Evolutionary conservation across 2,329 filamentous ascomycete species (phyloP).

Genomic region (Grosmannia serpens): DNA sequence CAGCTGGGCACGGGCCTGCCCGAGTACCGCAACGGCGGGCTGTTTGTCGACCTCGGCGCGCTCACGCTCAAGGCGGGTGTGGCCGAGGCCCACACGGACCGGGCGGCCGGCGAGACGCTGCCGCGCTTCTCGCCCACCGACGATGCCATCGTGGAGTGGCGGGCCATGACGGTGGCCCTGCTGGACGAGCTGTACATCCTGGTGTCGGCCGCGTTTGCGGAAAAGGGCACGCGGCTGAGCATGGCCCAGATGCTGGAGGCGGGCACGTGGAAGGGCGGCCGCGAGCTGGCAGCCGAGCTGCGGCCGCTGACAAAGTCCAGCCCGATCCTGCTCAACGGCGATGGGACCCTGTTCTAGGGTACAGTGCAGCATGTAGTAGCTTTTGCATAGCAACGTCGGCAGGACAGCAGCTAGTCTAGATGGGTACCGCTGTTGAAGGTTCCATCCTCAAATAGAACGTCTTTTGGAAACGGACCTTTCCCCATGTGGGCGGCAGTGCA

Average conservation of each 20-base stretch:
- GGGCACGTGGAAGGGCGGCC: conserved; percentile 52
- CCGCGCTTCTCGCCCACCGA: conserved; percentile 39
- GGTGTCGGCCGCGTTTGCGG: conserved; percentile 24
- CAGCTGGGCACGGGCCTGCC: conserved; percentile 79
- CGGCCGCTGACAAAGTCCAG: conserved; percentile 72
- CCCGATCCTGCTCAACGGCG: conserved; percentile 70
- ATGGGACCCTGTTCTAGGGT: conserved; percentile 63
- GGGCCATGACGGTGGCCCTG: conserved; percentile 42
- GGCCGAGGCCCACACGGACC: conserved; percentile 55
- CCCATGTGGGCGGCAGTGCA: too few species aligned
- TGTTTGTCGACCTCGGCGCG: conserved; percentile 76
- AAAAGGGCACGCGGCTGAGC: conserved; percentile 25
- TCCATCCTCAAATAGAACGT: too few species aligned
- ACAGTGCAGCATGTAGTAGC: neutral
- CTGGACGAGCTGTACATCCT: conserved; percentile 36
- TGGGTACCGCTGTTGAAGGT: too few species aligned
- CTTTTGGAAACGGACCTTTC: too few species aligned
- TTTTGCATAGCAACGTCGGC: neutral
- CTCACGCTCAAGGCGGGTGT: conserved; percentile 58
- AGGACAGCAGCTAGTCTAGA: too few species aligned
- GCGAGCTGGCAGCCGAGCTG: conserved; percentile 69
- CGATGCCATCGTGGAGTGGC: conserved; percentile 48
- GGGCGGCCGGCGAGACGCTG: conserved; percentile 23
- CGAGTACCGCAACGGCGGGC: conserved; percentile 84
- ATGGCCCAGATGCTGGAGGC: conserved; percentile 42